Base-by-base conservation (phyloP, 495 filamentous ascomycete species). In the Amniculicola lignicola region DNA sequence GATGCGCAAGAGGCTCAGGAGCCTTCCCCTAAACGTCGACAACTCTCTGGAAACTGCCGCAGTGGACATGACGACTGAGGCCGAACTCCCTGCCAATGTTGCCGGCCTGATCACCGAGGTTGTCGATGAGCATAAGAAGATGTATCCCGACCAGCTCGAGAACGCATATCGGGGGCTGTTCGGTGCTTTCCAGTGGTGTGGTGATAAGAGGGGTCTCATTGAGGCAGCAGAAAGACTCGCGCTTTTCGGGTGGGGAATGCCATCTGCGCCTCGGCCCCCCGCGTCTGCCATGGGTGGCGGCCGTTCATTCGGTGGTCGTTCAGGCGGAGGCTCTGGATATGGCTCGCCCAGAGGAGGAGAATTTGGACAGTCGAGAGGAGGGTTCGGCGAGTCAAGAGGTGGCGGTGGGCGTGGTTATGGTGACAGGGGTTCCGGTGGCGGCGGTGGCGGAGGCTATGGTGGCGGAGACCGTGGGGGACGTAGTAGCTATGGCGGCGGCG, bases 21-120 rank as follows among this genome's bases (percentile, higher is more conserved):
- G 73, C 21, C 75, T 97, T 15, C 90, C 90, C 4, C 74, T 98
- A 54, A 61, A 81, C 37, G 62, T 71, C 0, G 84, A 88, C 64
- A 66, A 72, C 3, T 75, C 75, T 1, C 68, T 90, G 11, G 64
- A 72, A 27, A 70, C 76, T 7, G 75, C 84, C 14, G 54, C 44
- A 45, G 70, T 80, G 42, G 80, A 82, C 56, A 78, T 82, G 77
- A 78, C 72, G 24, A 56, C 61, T 16, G 67, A 66, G 58, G 69
- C 54, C 19, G 66, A 56, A 41, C 52, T 75, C 3, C 70, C 65
- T 10, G 72, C 65, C 35, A 48, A 22, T 25, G 70, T 67, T 23
- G 75, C 54, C 40, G 70, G 51, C 7, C 70, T 66, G n/a, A 66
- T 73, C 64, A 77, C 61, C 11, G 60, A 52, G 65, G 70, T 68